Evolutionary conservation across 225 moss, liverwort and hornwort species (phyloP).

Genomic region (Marchantia polymorpha): DNA sequence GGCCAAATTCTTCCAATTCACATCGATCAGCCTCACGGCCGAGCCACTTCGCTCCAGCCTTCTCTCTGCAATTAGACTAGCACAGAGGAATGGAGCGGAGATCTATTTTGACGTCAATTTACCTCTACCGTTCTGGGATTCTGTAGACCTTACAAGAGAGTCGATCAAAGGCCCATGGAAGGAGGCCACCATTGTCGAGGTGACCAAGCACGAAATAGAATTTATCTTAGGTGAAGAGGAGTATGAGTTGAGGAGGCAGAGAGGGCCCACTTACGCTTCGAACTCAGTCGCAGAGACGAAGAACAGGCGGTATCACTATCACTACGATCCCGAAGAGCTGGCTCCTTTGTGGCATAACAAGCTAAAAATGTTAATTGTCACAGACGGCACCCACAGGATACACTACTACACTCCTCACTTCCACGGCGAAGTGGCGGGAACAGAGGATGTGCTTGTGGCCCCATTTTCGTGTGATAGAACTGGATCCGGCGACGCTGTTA

Average conservation of each 20-base stretch:
- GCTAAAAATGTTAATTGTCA: constrained; percentile 71
- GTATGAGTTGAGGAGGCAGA: constrained; percentile 53
- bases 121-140: constrained; percentile 71
- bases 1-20: constrained; percentile 80
- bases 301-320: constrained; percentile 77
- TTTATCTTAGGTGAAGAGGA: constrained; percentile 85
- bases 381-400: constrained; percentile 83
- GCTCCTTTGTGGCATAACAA: constrained; percentile 74
- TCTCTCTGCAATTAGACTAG: constrained; percentile 55
- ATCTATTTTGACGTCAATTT: constrained; percentile 83
- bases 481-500: constrained; percentile 87
- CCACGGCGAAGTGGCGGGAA: constrained; percentile 79
- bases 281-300: constrained; percentile 64
- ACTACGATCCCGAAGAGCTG: constrained; percentile 82
- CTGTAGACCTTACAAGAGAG: constrained; percentile 53
- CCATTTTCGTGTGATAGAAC: constrained; percentile 92
- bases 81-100: constrained; percentile 57
- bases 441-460: constrained; percentile 89
- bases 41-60: constrained; percentile 69
- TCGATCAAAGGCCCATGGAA: constrained; percentile 63
- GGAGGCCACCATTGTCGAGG: constrained; percentile 76
- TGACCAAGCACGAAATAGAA: constrained; percentile 94
- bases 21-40: constrained; percentile 84
- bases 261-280: constrained; percentile 57
- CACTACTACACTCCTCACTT: constrained; percentile 87